phyloP scores from a whole-genome alignment of 2,329 filamentous ascomycete genomes.

The Tolypocladium ovalisporum region DNA sequence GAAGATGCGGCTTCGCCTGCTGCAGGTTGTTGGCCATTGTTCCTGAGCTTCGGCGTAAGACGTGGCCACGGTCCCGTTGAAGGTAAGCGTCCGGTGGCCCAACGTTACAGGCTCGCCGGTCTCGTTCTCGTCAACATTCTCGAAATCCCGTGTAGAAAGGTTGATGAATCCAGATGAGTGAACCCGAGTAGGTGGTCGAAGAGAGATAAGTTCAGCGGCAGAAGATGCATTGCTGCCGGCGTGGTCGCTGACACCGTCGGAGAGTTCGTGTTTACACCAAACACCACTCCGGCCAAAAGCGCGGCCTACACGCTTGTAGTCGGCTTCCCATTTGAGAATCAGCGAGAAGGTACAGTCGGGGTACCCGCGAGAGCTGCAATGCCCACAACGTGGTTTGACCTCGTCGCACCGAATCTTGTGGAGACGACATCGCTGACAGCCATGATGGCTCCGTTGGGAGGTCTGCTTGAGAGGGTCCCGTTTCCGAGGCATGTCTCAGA shows the following conservation, averaged over 20 bases:
- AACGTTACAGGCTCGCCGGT: neutral
- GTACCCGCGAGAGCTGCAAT: conserved; percentile 9
- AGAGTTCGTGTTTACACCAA: conserved; percentile 11
- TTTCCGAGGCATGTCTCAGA: conserved; percentile 1
- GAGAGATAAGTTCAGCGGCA: neutral
- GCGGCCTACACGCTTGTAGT: conserved; percentile 12
- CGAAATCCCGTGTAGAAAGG: neutral
- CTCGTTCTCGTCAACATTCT: neutral
- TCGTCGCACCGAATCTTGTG: conserved; percentile 13
- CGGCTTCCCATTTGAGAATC: conserved; percentile 16
- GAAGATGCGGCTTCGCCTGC: neutral
- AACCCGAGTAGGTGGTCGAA: neutral
- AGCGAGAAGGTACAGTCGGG: conserved; percentile 5
- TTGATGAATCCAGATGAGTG: neutral
- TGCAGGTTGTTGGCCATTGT: neutral
- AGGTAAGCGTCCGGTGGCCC: neutral
- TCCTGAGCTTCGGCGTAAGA: neutral
- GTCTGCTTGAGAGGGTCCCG: conserved; percentile 3
- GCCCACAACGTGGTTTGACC: conserved; percentile 9
- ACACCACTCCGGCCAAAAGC: conserved; percentile 19
- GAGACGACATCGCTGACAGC: conserved; percentile 12
- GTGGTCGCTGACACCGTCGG: neutral
- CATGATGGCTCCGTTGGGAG: conserved; percentile 10
- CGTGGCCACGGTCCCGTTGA: neutral
- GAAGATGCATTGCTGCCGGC: neutral